Percentiles rank a stretch among this genome's conserved stretches.
Evolutionary conservation across 1,284 basidiomycete genomes (phyloP).

Genomic region (Ceratobasidium sp.): DNA sequence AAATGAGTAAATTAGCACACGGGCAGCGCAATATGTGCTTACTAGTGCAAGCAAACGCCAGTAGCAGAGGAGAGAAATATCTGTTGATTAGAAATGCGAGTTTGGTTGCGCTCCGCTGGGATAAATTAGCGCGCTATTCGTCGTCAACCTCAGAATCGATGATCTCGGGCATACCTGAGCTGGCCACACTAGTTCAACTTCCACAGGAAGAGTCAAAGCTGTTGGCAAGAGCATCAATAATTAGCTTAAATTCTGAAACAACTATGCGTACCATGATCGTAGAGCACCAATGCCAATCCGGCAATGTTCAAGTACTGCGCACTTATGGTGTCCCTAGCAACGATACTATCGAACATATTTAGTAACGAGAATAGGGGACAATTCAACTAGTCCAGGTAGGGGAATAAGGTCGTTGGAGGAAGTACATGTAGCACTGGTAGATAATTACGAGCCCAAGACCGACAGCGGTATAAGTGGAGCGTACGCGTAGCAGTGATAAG

Average conservation of each 20-base stretch:
- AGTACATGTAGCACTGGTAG: no score
- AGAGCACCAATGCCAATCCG: background rate
- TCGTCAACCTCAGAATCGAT: no score
- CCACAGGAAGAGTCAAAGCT: background rate
- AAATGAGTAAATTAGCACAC: no score
- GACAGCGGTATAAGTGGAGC: no score
- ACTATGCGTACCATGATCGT: background rate
- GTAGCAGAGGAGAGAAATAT: background rate
- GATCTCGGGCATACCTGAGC: background rate
- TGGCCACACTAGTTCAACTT: constrained; percentile 1
- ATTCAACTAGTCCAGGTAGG: no score
- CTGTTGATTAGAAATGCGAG: background rate
- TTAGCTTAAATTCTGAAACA: no score
- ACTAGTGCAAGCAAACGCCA: background rate
- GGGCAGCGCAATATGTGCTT: background rate
- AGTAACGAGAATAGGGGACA: no score
- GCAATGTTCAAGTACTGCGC: background rate
- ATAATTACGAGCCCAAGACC: no score
- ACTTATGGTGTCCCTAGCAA: background rate
- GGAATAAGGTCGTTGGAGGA: no score
- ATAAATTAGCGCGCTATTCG: background rate
- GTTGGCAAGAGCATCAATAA: no score
- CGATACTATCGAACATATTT: no score
- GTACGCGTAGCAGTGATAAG: no score
- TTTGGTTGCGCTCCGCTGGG: background rate